These are phyloP conservation scores for Xylaria grammica DNA, from an alignment of 495 filamentous ascomycete genomes.

Conservation along the genomic window DNA sequence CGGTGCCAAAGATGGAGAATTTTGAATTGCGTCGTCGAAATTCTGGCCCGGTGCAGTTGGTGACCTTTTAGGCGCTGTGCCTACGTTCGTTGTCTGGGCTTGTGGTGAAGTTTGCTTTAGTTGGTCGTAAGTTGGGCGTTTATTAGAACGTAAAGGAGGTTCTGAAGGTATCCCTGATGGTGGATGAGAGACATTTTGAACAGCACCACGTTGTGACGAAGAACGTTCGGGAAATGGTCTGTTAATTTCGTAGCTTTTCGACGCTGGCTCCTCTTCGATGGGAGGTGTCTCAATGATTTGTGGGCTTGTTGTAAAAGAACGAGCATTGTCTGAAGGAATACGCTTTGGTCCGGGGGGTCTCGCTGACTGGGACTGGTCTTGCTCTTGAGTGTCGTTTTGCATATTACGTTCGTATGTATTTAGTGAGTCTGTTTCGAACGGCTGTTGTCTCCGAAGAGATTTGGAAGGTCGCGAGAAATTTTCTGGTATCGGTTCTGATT, in stretches of 20 bases:
- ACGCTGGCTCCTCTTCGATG: constrained; percentile 46
- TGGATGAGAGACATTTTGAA: constrained; percentile 28
- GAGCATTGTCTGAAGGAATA: constrained; percentile 27
- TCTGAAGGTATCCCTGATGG: constrained; percentile 35
- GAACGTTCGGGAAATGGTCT: constrained; percentile 55
- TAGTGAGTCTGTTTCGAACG: constrained; percentile 40
- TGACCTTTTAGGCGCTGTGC: constrained; percentile 26
- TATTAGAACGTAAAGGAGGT: constrained; percentile 55
- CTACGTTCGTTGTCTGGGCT: constrained; percentile 23
- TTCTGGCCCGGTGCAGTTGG: constrained; percentile 41
- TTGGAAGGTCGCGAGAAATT: constrained; percentile 59
- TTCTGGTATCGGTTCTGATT: constrained; percentile 76
- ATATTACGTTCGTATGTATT: constrained; percentile 22
- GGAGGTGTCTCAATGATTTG: constrained; percentile 73
- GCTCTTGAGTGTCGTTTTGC: constrained; percentile 24
- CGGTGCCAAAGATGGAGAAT: constrained; percentile 72
- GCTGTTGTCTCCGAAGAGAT: constrained; percentile 50
- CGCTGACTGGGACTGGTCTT: constrained; percentile 20
- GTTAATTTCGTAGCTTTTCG: constrained; percentile 28
- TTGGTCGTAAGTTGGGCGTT: constrained; percentile 47
- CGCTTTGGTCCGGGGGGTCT: constrained; percentile 30
- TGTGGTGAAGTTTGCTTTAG: constrained; percentile 33
- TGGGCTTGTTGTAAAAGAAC: constrained; percentile 55
- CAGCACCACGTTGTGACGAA: constrained; percentile 53
- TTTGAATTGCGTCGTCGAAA: constrained; percentile 65